Evolutionary conservation across 2,329 filamentous ascomycete genomes (phyloP).

Genomic region (Cylindrodendrum hubeiense): DNA sequence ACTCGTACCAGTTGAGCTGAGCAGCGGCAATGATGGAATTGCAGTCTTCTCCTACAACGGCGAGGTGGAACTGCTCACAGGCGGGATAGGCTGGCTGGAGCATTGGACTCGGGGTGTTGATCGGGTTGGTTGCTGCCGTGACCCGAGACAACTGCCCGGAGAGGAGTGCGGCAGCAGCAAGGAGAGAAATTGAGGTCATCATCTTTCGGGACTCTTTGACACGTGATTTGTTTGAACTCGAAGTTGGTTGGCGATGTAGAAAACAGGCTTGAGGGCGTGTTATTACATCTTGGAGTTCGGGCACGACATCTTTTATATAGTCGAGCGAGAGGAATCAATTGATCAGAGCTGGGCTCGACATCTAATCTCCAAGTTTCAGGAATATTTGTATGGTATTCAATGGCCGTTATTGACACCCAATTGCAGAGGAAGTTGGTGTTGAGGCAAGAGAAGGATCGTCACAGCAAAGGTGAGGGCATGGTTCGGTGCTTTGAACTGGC

Average conservation of each 20-base stretch:
- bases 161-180: background rate
- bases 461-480: background rate
- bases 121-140: slow-evolving; percentile 10
- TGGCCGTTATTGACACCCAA: slow-evolving; percentile 5
- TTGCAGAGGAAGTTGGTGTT: background rate
- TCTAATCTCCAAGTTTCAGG: background rate
- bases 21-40: slow-evolving; percentile 18
- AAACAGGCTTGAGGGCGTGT: background rate
- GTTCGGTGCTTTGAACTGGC: background rate
- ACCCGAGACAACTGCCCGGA: background rate
- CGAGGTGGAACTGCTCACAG: slow-evolving; percentile 23
- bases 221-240: background rate
- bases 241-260: background rate
- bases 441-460: background rate
- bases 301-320: background rate
- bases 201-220: background rate
- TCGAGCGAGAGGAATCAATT: background rate
- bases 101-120: slow-evolving; percentile 29
- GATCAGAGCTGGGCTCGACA: background rate
- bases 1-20: slow-evolving; percentile 8
- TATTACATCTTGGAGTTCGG: no score
- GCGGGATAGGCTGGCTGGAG: slow-evolving; percentile 17
- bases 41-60: slow-evolving; percentile 13
- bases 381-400: background rate
- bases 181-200: background rate